A percentile compares a stretch with the other conserved stretches of the same genome.
phyloP scores from a whole-genome alignment of 2,329 filamentous ascomycete species.

The Beauveria sp. region DNA sequence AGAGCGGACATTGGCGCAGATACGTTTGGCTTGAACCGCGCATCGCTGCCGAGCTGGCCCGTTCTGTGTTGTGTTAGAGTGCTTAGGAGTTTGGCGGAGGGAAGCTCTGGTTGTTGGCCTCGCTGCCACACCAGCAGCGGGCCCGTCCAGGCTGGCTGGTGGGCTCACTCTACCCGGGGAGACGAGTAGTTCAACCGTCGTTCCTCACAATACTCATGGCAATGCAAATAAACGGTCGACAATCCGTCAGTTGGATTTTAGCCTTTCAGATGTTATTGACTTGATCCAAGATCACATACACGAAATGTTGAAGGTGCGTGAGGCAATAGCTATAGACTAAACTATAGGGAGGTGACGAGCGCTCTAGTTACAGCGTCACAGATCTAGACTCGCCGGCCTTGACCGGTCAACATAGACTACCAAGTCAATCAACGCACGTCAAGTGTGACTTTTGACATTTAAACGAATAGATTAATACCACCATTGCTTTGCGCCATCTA shows the following conservation, averaged over 20 bases:
- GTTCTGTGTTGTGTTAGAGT: background rate
- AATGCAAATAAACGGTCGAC: no score
- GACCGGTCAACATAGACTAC: background rate
- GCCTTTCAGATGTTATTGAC: no score
- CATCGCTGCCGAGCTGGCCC: constrained; percentile 29
- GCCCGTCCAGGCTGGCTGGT: background rate
- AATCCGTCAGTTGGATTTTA: no score
- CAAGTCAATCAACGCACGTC: background rate
- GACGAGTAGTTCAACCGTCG: background rate
- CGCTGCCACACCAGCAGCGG: background rate
- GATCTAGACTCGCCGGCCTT: no score
- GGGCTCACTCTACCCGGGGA: background rate
- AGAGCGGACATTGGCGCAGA: constrained; percentile 40
- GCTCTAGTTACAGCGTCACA: no score
- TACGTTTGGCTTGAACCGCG: constrained; percentile 30
- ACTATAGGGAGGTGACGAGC: no score
- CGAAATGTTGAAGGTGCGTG: no score
- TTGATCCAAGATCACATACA: no score
- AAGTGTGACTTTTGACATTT: background rate
- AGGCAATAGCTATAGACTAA: no score
- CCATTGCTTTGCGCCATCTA: background rate
- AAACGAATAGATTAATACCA: background rate
- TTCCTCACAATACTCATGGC: background rate
- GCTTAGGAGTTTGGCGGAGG: background rate
- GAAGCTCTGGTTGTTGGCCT: background rate